Evolutionary conservation across 208 protist genomes (phyloP).

Genomic region (Leishmania turanica): DNA sequence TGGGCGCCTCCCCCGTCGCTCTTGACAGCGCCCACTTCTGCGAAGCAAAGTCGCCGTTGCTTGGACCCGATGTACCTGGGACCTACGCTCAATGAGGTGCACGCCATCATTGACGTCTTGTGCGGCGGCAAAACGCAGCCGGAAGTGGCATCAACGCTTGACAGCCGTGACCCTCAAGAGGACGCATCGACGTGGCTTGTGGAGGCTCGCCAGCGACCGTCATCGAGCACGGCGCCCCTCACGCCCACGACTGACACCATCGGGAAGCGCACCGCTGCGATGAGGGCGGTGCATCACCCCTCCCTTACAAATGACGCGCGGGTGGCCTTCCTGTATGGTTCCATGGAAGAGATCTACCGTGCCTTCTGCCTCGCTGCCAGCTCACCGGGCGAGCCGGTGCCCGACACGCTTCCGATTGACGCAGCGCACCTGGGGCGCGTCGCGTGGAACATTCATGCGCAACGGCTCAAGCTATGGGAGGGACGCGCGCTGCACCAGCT

Average conservation of each 20-base stretch:
- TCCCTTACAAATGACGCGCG: not conserved
- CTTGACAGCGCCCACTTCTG: not conserved
- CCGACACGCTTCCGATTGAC: constrained; percentile 15
- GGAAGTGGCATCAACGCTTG: not conserved
- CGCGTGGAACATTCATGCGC: constrained; percentile 11
- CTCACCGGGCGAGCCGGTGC: constrained; percentile 15
- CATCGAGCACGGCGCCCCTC: not conserved
- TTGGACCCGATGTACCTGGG: constrained; percentile 2
- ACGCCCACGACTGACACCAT: not conserved
- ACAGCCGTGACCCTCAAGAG: not conserved
- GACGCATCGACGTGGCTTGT: constrained; percentile 1
- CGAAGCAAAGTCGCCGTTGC: not conserved
- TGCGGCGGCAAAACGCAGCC: not conserved
- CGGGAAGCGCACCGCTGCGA: not conserved
- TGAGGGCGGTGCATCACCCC: too few relatives aligned
- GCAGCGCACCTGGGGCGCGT: constrained; percentile 26
- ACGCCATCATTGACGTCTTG: constrained; percentile 37
- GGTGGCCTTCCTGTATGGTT: constrained; percentile 18
- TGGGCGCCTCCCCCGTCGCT: constrained; percentile 2
- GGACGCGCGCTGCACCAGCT: constrained; percentile 18
- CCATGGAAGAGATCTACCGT: constrained; percentile 28
- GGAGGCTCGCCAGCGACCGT: too few relatives aligned
- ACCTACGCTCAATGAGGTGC: constrained; percentile 48
- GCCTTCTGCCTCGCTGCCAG: constrained; percentile 9
- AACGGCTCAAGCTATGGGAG: constrained; percentile 3